Evolutionary conservation across 2,329 filamentous ascomycete species (phyloP).

Genomic region (Aureobasidium vineae): DNA sequence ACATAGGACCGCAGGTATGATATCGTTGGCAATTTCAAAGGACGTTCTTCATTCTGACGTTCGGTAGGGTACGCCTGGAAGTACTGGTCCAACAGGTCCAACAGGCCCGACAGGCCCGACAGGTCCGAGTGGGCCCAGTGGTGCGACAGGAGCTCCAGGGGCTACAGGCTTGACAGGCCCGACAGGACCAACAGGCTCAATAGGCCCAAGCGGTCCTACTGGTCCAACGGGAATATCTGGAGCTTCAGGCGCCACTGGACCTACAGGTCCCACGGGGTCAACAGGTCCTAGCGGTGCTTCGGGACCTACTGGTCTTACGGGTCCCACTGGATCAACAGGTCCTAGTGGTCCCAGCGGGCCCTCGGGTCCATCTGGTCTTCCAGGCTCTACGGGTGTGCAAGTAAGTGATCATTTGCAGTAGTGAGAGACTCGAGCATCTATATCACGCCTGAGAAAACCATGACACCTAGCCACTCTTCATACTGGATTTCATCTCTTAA

Average conservation of each 20-base stretch:
- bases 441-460: no score
- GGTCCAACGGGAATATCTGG: not conserved
- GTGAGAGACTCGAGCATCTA: not conserved
- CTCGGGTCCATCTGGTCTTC: conserved; percentile 17
- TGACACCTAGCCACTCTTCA: no score
- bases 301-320: conserved; percentile 20
- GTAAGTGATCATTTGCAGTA: not conserved
- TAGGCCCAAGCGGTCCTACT: not conserved
- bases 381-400: conserved; percentile 18
- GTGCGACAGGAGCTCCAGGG: not conserved
- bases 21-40: not conserved
- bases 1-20: not conserved
- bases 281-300: conserved; percentile 27
- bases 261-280: not conserved
- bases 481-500: no score
- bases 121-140: not conserved
- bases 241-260: not conserved
- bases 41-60: not conserved
- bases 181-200: not conserved
- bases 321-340: conserved; percentile 8
- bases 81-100: conserved; percentile 28
- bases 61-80: not conserved
- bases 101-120: not conserved
- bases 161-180: not conserved
- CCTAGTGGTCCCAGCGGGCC: conserved; percentile 24